These are phyloP conservation scores for Byssoonygena ceratinophila DNA, from an alignment of 2,329 filamentous ascomycete genomes.

Conservation along the genomic window DNA sequence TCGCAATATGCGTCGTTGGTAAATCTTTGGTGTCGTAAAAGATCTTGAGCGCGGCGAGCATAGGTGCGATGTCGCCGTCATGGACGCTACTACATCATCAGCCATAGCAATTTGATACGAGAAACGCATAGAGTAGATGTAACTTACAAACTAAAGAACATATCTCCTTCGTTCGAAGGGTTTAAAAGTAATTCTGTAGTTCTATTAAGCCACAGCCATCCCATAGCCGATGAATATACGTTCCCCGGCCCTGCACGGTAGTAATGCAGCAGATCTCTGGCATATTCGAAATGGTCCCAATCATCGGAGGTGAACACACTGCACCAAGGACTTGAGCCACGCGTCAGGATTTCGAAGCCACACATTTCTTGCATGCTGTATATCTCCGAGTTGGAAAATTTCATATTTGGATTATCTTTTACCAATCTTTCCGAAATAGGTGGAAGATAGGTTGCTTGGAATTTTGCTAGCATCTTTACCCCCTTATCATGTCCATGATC, in stretches of 20 bases:
- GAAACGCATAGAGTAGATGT: neutral
- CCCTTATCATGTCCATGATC: constrained; percentile 43
- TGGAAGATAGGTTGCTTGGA: constrained; percentile 40
- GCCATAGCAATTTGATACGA: neutral
- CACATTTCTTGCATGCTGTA: constrained; percentile 54
- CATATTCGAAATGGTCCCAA: constrained; percentile 49
- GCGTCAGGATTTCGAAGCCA: constrained; percentile 47
- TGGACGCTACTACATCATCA: constrained; percentile 37
- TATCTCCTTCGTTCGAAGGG: constrained; percentile 36
- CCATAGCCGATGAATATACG: constrained; percentile 44
- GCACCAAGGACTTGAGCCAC: constrained; percentile 48
- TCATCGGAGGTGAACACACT: constrained; percentile 45
- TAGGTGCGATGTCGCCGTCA: constrained; percentile 48
- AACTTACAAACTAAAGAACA: constrained; percentile 49
- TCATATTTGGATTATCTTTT: constrained; percentile 34
- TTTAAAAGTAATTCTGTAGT: constrained; percentile 41
- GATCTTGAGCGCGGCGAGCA: constrained; percentile 44
- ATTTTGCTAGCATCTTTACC: constrained; percentile 38
- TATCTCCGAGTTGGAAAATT: constrained; percentile 40
- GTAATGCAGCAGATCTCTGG: constrained; percentile 48
- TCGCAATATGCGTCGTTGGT: constrained; percentile 37
- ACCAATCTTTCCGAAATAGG: constrained; percentile 38
- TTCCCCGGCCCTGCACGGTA: constrained; percentile 51
- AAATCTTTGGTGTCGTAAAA: constrained; percentile 36
- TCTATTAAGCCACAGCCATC: constrained; percentile 50